A percentile compares a stretch with the other conserved stretches of the same genome.
Evolutionary conservation across 768 basidiomycete genomes (phyloP).

Genomic region (Leccinum obscurum): DNA sequence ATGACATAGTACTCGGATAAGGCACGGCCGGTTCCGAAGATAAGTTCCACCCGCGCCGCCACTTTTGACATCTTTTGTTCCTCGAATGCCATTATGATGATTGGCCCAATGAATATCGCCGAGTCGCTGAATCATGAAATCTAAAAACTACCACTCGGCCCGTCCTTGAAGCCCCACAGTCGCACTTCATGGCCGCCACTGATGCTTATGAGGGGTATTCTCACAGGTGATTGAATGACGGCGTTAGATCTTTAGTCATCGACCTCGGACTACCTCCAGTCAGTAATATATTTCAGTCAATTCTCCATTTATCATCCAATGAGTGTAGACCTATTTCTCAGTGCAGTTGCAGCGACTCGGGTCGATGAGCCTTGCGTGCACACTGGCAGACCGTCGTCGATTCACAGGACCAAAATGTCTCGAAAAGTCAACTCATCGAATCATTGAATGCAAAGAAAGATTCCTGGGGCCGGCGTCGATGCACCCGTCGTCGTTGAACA

Average conservation of each 20-base stretch:
- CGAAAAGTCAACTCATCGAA: no score
- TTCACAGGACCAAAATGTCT: no score
- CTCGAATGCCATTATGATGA: neutral
- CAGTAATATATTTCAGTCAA: neutral
- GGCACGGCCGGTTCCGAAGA: neutral
- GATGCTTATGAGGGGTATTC: conserved; percentile 1
- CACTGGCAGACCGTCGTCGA: no score
- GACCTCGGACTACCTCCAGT: neutral
- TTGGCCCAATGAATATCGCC: neutral
- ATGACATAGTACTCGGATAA: neutral
- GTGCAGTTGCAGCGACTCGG: no score
- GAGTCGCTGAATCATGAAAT: neutral
- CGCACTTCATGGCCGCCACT: conserved; percentile 4
- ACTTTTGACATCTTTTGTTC: neutral
- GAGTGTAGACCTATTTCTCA: neutral
- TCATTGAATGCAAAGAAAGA: no score
- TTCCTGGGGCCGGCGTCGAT: no score
- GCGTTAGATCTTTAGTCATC: neutral
- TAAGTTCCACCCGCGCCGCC: conserved; percentile 9
- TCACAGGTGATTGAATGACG: neutral
- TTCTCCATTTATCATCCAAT: neutral
- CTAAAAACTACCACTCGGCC: neutral
- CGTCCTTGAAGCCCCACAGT: neutral
- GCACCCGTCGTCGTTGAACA: no score
- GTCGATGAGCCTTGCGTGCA: no score